A percentile compares a stretch with the other conserved stretches of the same genome.
Evolutionary conservation across 2,329 filamentous ascomycete species (phyloP).

Genomic region (Ophiosphaerella korrae): DNA sequence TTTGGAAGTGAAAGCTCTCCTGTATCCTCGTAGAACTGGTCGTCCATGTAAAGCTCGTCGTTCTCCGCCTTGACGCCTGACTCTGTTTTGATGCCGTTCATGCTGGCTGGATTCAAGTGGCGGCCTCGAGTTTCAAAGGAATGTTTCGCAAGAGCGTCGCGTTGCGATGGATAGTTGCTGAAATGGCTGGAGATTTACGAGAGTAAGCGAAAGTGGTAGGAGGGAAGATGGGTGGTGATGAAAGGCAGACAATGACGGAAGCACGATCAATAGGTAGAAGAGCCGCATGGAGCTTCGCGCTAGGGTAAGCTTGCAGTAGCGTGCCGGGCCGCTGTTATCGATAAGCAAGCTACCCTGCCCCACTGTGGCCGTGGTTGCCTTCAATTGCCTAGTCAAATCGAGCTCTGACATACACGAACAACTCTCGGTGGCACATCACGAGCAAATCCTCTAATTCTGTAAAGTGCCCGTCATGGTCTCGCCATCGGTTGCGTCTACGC

Average conservation of each 20-base stretch:
- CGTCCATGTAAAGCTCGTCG: constrained; percentile 46
- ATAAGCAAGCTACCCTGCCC: constrained; percentile 8
- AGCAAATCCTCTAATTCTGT: no score
- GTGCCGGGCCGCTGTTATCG: constrained; percentile 24
- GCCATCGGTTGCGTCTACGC: constrained; percentile 53
- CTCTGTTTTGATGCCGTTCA: constrained; percentile 50
- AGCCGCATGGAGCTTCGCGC: constrained; percentile 16
- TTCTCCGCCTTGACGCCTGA: constrained; percentile 44
- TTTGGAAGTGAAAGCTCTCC: constrained; percentile 48
- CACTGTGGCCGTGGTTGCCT: background rate
- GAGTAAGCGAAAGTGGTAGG: constrained; percentile 4
- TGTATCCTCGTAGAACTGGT: constrained; percentile 52
- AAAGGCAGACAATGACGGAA: background rate
- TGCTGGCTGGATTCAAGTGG: constrained; percentile 16
- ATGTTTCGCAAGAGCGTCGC: background rate
- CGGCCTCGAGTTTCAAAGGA: background rate
- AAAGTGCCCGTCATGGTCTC: constrained; percentile 52
- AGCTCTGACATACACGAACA: background rate
- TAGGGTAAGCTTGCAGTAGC: constrained; percentile 14
- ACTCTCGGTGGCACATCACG: no score
- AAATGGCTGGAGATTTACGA: background rate
- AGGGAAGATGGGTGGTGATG: background rate
- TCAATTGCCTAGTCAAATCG: background rate
- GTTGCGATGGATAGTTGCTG: no score
- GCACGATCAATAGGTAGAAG: constrained; percentile 1